These are phyloP conservation scores for Perkinsela sp. DNA, from an alignment of 208 protist genomes.

Conservation along the genomic window DNA sequence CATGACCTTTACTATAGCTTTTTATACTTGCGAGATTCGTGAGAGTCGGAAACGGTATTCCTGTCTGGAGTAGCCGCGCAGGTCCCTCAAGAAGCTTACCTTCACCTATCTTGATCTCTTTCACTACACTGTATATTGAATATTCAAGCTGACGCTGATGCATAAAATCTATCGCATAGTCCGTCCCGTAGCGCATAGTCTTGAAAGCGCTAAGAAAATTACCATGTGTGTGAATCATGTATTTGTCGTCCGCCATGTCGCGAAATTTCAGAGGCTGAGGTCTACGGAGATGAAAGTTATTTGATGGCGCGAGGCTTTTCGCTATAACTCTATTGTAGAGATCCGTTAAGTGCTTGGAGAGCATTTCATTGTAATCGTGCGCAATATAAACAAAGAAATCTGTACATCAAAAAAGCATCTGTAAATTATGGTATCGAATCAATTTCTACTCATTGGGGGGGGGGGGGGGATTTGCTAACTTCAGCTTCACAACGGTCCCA, in stretches of 20 bases:
- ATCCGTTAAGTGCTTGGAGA: no score
- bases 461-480: no score
- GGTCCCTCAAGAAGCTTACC: conserved; percentile 1
- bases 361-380: no score
- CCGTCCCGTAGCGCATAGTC: neutral
- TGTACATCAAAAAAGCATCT: no score
- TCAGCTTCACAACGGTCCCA: neutral
- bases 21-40: neutral
- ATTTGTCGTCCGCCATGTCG: neutral
- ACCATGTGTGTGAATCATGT: neutral
- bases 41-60: neutral
- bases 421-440: no score
- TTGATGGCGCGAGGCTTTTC: no score
- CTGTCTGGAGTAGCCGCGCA: neutral
- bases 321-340: no score
- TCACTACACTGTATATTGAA: neutral
- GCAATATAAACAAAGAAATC: no score
- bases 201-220: neutral
- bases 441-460: no score
- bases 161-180: neutral
- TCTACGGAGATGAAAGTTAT: no score
- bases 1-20: neutral
- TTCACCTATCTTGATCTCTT: neutral
- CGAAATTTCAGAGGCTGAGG: neutral
- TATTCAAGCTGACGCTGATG: neutral